Evolutionary conservation across 208 protist species (phyloP), one percentile per base, ranked within the genome.

Genomic region (Trypanosoma avium): DNA sequence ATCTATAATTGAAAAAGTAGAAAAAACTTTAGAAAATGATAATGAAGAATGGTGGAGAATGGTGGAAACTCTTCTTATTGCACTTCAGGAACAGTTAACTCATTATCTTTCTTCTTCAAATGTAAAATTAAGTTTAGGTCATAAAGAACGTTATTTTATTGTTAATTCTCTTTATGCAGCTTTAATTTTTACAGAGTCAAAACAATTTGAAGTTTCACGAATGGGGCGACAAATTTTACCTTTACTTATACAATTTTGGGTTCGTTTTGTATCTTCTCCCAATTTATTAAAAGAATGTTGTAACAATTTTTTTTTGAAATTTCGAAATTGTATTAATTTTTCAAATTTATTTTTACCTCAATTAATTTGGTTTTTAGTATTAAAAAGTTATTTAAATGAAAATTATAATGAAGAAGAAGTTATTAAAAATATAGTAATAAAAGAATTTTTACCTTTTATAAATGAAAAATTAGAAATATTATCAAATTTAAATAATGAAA

Each of bases 31-130:
- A 48, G 26, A 53, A 10, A 43, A 56, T 17, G 24, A 22, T 53
- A n/a, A n/a, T n/a, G 61, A 60, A n/a, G 54, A 52, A 24, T 71
- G 70, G 68, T 94, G 88, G 88, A 71, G 85, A 60, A 61, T 66
- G 43, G 60, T 77, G 36, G 88, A 94, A 67, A 90, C 84, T n/a
- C 52, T 94, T 24, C 77, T 94, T 48, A 94, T 94, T 84, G 83
- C 82, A 47, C 73, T 94, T 29, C 72, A 88, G 36, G 73, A 84
- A 73, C 81, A 90, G 43, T 74, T 88, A 21, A 46, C 63, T 58
- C 57, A 65, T 38, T 80, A 84, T 56, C 70, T 84, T 4, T 54
- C 35, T 38, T 43, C 46, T 21, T 22, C 63, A 29, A 47, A 32
- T 9, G 21, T 43, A 9, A 8, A 32, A 33, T 33, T 12, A 27